Evolutionary conservation across 129 eudicot species (phyloP), one percentile per base, ranked within the genome.

Genomic region (Pseudognaphalium luteoalbum): DNA sequence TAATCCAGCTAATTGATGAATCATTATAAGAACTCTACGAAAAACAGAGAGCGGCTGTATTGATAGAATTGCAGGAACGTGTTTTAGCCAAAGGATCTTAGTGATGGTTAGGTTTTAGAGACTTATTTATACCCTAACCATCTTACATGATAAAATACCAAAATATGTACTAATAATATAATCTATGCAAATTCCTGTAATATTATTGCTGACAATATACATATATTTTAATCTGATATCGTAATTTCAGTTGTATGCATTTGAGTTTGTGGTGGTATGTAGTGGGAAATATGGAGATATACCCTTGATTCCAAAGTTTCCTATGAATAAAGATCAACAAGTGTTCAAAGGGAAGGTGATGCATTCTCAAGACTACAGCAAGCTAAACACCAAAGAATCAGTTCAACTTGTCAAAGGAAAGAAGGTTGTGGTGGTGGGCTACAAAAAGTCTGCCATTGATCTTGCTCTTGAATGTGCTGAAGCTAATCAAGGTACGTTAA

Each of bases 391-490:
- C 5, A 80, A 85, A 35, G 85, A 81, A 37, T 71, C 90, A 7
- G 66, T 80, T 4, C 54, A 84, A 28, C 74, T 91, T 7, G 67
- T 91, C 9, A 84, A 82, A 77, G 94, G 85, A 33, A 86, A 88
- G 51, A 91, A 88, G 78, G 97, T 88, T 66, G 97, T 82, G 6
- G 80, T 91, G 3, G 79, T 91, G 65, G 97, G 97, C 9, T 88
- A 88, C 85, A 91, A 88, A 59, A 91, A 91, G 80, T 88, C 97
- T 0, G 97, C 88, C 17, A 88, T 91, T 75, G 97, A 91, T 81
- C 79, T 91, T 56, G 97, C 94, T 12, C 88, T 88, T 71, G 97
- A 91, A 77, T 86, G 97, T 64, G 97, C 91, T 7, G 78, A 84
- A 83, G 91, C 90, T 58, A 91, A 88, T 39, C 89, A 88, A 86